phyloP scores from a whole-genome alignment of 2,329 filamentous ascomycete species.

The Nemania sp. region DNA sequence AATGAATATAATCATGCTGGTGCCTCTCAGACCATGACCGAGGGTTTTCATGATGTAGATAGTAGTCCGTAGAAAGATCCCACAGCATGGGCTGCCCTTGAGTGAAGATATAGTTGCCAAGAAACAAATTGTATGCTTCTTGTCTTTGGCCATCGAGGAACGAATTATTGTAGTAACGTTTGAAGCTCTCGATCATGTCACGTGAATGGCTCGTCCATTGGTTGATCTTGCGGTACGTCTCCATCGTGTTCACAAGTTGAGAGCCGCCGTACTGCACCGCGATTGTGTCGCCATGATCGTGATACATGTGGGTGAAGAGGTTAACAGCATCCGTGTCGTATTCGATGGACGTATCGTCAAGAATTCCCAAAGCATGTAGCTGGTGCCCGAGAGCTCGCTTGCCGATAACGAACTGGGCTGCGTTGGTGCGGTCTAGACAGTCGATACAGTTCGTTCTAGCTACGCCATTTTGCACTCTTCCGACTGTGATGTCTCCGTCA shows the following conservation, averaged over 20 bases:
- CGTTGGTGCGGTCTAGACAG: conserved; percentile 95
- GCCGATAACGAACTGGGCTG: conserved; percentile 96
- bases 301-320: conserved; percentile 97
- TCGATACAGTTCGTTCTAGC: conserved; percentile 98
- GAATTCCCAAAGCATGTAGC: conserved; percentile 89
- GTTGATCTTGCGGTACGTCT: conserved; percentile 98
- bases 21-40: conserved; percentile 74
- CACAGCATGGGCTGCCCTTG: conserved; percentile 94
- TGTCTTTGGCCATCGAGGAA: conserved; percentile 98
- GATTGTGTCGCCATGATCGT: conserved; percentile 97
- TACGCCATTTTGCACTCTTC: conserved; percentile 87
- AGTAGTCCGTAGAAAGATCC: conserved; percentile 95
- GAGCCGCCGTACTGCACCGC: conserved; percentile 98
- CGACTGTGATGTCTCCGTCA: conserved; percentile 72
- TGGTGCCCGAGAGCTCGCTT: conserved; percentile 94
- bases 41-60: conserved; percentile 91
- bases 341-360: conserved; percentile 80
- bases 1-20: conserved; percentile 82
- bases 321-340: conserved; percentile 98
- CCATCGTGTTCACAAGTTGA: conserved; percentile 98
- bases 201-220: conserved; percentile 98
- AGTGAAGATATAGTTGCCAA: conserved; percentile 92
- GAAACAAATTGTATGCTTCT: conserved; percentile 96
- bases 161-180: conserved; percentile 98
- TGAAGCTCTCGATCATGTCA: conserved; percentile 99